These are phyloP conservation scores for Coemansia sp. DNA, from an alignment of 192 early-diverging fungal genomes.

Conservation along the genomic window DNA sequence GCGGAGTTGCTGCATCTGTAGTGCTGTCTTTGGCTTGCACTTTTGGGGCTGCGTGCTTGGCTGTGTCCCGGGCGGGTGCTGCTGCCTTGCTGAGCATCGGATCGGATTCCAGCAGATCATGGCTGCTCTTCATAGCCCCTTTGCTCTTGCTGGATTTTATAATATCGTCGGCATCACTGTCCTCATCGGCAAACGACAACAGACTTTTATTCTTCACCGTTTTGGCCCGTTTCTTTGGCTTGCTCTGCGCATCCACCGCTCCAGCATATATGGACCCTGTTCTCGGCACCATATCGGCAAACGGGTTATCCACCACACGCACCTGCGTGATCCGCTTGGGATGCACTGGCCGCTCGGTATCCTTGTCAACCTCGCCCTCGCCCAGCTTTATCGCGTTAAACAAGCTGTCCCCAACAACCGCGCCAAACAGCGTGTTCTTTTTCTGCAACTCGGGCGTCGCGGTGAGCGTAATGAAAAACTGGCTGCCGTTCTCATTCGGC, in stretches of 20 bases:
- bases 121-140: conserved; percentile 67
- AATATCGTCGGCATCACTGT: conserved; percentile 52
- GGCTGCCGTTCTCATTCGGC: conserved; percentile 75
- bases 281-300: conserved; percentile 86
- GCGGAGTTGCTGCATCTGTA: not conserved
- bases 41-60: not conserved
- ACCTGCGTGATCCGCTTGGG: conserved; percentile 64
- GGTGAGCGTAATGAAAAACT: conserved; percentile 95
- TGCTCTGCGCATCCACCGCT: not conserved
- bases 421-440: conserved; percentile 93
- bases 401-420: conserved; percentile 87
- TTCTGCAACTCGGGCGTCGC: conserved; percentile 78
- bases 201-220: conserved; percentile 53
- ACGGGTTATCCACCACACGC: conserved; percentile 81
- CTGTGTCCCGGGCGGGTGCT: not conserved
- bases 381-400: conserved; percentile 89
- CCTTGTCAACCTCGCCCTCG: conserved; percentile 72
- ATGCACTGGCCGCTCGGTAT: conserved; percentile 73
- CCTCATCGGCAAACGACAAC: conserved; percentile 90
- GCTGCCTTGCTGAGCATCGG: conserved; percentile 21
- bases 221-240: conserved; percentile 27
- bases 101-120: conserved; percentile 60
- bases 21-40: not conserved
- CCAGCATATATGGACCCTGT: conserved; percentile 38
- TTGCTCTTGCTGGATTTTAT: not conserved